phyloP scores from a whole-genome alignment of 495 filamentous ascomycete species.

The Aspergillus indologenus region DNA sequence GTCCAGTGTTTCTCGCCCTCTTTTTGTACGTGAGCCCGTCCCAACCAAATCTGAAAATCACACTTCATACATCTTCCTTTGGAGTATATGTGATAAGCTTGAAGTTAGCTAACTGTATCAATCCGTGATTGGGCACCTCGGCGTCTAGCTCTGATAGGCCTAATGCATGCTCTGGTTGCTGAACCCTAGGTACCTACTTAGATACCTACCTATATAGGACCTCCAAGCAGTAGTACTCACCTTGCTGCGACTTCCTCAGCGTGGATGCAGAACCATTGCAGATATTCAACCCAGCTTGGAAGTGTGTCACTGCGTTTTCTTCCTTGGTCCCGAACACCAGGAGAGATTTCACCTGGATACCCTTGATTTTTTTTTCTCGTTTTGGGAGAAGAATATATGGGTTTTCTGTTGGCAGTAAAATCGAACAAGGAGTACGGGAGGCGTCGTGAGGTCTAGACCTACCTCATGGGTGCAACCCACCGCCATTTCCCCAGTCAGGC shows the following conservation, averaged over 20 bases:
- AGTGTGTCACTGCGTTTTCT: neutral
- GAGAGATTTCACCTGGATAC: neutral
- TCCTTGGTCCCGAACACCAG: neutral
- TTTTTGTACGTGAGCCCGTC: no score
- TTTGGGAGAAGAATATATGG: no score
- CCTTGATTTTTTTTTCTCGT: no score
- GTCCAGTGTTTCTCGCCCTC: no score
- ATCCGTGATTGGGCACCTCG: neutral
- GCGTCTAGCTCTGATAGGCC: neutral
- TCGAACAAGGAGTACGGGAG: conserved; percentile 13
- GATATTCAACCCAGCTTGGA: no score
- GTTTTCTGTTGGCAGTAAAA: neutral
- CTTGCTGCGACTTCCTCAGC: neutral
- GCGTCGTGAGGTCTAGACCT: conserved; percentile 25
- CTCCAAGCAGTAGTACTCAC: neutral
- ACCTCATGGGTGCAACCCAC: conserved; percentile 13
- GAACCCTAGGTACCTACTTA: no score
- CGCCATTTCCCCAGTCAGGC: conserved; percentile 11
- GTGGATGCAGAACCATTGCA: neutral
- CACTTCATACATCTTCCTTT: no score
- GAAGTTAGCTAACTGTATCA: neutral
- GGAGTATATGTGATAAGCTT: neutral
- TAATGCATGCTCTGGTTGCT: neutral
- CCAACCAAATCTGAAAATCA: no score
- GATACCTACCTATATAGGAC: no score